Conservation (phyloP, 768 basidiomycete species). For the Lactifluus pinguis region DNA sequence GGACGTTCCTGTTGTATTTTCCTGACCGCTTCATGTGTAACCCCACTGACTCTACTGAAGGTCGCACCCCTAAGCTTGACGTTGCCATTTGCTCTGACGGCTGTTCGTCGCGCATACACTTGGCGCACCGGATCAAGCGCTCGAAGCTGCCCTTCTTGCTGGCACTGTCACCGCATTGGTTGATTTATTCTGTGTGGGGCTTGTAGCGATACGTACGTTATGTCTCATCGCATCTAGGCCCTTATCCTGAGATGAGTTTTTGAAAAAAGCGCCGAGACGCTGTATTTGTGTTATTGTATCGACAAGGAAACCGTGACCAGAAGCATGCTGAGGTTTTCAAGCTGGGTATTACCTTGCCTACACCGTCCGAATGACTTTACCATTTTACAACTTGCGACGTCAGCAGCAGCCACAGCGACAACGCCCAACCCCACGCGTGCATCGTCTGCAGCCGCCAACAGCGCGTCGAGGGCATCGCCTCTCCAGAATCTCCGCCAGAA, state of each 20-base stretch:
- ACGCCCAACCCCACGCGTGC: not conserved
- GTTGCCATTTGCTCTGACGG: conserved; percentile 69
- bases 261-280: conserved; percentile 42
- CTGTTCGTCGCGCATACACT: conserved; percentile 83
- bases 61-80: conserved; percentile 72
- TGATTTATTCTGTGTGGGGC: conserved; percentile 72
- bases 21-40: conserved; percentile 24
- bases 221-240: not conserved
- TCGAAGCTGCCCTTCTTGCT: conserved; percentile 66
- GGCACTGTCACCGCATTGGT: conserved; percentile 76
- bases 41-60: conserved; percentile 63
- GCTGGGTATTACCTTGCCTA: conserved; percentile 34
- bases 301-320: conserved; percentile 43
- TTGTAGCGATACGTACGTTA: conserved; percentile 61
- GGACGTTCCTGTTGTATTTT: conserved; percentile 30
- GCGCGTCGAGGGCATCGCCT: conserved; percentile 16
- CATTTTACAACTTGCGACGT: conserved; percentile 6
- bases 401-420: conserved; percentile 2
- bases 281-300: conserved; percentile 62
- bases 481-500: conserved; percentile 17
- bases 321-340: conserved; percentile 46
- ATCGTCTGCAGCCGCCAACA: conserved; percentile 12
- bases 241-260: not conserved
- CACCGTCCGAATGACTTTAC: not conserved
- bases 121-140: conserved; percentile 57